Base-by-base conservation (phyloP, 495 filamentous ascomycete species). In the Podospora comata region DNA sequence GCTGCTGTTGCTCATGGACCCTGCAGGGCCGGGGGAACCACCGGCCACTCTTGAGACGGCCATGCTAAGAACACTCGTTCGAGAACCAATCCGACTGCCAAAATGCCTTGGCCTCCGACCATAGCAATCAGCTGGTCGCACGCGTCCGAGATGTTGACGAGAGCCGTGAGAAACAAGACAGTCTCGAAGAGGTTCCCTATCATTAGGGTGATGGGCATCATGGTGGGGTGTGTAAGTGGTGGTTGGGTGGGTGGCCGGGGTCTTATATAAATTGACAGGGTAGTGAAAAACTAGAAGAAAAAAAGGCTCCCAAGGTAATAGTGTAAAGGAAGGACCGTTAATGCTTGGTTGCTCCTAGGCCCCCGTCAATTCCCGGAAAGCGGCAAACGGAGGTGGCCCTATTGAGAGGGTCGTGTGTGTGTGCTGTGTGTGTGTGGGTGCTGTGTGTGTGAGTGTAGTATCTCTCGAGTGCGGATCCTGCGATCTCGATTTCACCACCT, bases 151-250 rank as follows among this genome's bases (percentile, higher is more conserved):
- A 73, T 60, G 59, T 64, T 68, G 26, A 66, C 48, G 48, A 71
- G 68, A 44, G 68, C 63, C 15, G 64, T 39, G 16, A 73, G 27
- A 63, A 73, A 73, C 44, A 68, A 20, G 54, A 73, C 57, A 6
- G 70, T 63, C 65, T 73, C 67, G 55, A 71, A 39, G 53, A 73
- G 16, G 56, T 65, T 70, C 19, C 60, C 59, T n/a, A 69, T 53
- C 62, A 73, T 53, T 18, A 62, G 62, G 4, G 57, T 48, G 54
- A 64, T 61, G 55, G 27, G 20, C 26, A 58, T 65, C 34, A 60
- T 63, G 20, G 7, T 39, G 34, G 20, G 34, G 58, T 30, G 56
- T 58, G 58, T 48, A 44, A 54, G n/a, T 48, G 65, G 34, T 6
- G 34, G 39, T 48, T 3, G 13, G 39, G 30, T 32, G 30, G 39